A percentile compares a stretch with the other conserved stretches of the same genome.
These are phyloP conservation scores for Bonia amplexicaulis DNA, from an alignment of 176 grass and related monocot species.

Conservation along the genomic window DNA sequence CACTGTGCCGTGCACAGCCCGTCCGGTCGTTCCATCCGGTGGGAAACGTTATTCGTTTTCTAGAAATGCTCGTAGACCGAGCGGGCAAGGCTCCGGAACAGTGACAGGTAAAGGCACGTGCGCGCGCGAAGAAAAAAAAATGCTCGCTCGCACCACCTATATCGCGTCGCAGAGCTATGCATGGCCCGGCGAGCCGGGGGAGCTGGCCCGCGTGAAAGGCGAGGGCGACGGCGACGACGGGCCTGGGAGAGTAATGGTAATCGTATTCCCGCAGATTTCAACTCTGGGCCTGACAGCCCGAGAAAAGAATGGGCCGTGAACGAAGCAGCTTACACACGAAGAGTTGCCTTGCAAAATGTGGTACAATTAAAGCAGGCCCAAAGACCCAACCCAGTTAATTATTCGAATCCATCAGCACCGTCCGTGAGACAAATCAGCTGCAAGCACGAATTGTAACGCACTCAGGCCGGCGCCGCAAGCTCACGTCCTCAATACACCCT, in stretches of 20 bases:
- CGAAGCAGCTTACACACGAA: neutral
- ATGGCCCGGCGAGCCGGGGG: neutral
- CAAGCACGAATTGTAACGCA: neutral
- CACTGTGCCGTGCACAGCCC: neutral
- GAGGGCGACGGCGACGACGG: neutral
- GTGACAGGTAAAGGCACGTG: neutral
- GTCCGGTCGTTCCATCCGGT: neutral
- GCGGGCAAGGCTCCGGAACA: neutral
- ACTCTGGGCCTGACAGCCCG: rapidly evolving
- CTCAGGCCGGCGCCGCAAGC: neutral
- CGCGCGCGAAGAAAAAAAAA: neutral
- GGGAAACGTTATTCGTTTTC: neutral
- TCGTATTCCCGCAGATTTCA: neutral
- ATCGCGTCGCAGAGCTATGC: neutral
- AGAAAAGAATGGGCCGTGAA: neutral
- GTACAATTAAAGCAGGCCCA: no score
- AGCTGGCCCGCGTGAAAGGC: neutral
- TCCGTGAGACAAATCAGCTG: neutral
- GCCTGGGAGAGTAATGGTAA: neutral
- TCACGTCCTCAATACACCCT: neutral
- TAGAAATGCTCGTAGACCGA: neutral
- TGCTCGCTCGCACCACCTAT: neutral
- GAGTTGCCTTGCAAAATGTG: no score
- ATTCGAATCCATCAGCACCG: neutral
- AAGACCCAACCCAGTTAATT: neutral